Evolutionary conservation across 2,329 filamentous ascomycete genomes (phyloP), one percentile per base, ranked within the genome.

Genomic region (Fusarium begoniae): DNA sequence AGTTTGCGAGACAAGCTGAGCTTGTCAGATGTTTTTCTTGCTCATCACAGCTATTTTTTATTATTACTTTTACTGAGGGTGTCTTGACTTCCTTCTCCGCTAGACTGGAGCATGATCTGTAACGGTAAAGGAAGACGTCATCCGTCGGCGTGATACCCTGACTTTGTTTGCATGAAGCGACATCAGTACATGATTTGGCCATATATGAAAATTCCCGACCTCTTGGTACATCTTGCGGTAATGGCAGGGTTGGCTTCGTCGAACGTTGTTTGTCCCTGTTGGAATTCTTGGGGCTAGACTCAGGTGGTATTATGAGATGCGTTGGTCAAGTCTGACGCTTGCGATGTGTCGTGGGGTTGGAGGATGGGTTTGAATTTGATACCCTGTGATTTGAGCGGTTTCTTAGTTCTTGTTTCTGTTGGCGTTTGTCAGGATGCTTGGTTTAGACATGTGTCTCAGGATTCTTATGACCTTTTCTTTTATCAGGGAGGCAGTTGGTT

Each of bases 131-230:
- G 65, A 63, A 63, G 55, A 66, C 40, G 51, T 70, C 47, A 69
- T 59, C 69, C 74, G 66, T 70, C 77, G 69, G 77, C 74, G 76
- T 73, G 72, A 78, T 79, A 77, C 72, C 73, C 71, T 67, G 51
- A 68, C 63, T 72, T 71, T 73, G 72, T 72, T 45, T 68, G 73
- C 72, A 77, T 72, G 72, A 73, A 47, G 55, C 58, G 62, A 37
- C 32, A 38, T 38, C 12, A 43, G 51, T 50, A 55, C 26, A 32
- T 54, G 38, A 37, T 17, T 43, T 54, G 45, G 44, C 55, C 60
- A 26, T 51, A 41, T 50, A 61, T 56, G 45, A 35, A 61, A 24
- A 51, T 40, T 35, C 40, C 50, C 24, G 24, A 48, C 38, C 45
- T 61, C 14, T 44, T 35, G 12, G n/a, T n/a, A n/a, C 47, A 32